Percentiles rank a stretch among this genome's conserved stretches.
Conservation (phyloP, 2,329 filamentous ascomycete genomes). For the Daldinia sp. region DNA sequence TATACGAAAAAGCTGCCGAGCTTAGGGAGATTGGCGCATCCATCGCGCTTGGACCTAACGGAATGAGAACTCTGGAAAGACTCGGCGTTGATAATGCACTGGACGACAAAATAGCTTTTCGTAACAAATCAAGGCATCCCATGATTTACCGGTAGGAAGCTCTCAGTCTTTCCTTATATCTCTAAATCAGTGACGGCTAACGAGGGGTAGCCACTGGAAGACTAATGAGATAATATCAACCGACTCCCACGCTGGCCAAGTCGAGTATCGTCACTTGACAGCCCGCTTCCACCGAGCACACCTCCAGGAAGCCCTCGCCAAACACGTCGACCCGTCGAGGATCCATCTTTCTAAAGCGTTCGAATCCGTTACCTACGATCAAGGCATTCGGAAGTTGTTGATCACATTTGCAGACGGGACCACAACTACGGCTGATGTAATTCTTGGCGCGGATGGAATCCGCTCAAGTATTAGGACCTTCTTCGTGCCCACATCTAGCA, state of each 20-base stretch:
- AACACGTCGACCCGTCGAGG: constrained; percentile 52
- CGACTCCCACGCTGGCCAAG: constrained; percentile 51
- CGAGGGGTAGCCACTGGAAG: constrained; percentile 49
- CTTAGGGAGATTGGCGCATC: constrained; percentile 58
- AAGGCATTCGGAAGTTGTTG: constrained; percentile 41
- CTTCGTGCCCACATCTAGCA: constrained; percentile 53
- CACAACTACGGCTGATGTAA: constrained; percentile 53
- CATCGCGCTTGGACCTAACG: constrained; percentile 61
- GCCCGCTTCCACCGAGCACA: constrained; percentile 58
- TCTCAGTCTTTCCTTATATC: neutral
- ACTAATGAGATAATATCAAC: constrained; percentile 56
- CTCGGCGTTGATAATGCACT: constrained; percentile 59
- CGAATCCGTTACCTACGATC: constrained; percentile 46
- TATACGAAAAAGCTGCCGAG: constrained; percentile 59
- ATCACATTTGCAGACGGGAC: constrained; percentile 59
- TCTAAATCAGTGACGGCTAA: neutral
- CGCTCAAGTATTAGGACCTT: constrained; percentile 55
- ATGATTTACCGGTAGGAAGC: constrained; percentile 57
- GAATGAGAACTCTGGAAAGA: constrained; percentile 59
- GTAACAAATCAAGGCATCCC: constrained; percentile 52
- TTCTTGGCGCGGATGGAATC: constrained; percentile 63
- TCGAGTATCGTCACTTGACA: constrained; percentile 51
- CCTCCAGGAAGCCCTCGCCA: constrained; percentile 57
- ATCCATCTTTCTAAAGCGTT: constrained; percentile 57
- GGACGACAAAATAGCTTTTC: constrained; percentile 50